These are phyloP conservation scores for Pythium utonaiense DNA, from an alignment of 352 stramenopile genomes.

Conservation along the genomic window DNA sequence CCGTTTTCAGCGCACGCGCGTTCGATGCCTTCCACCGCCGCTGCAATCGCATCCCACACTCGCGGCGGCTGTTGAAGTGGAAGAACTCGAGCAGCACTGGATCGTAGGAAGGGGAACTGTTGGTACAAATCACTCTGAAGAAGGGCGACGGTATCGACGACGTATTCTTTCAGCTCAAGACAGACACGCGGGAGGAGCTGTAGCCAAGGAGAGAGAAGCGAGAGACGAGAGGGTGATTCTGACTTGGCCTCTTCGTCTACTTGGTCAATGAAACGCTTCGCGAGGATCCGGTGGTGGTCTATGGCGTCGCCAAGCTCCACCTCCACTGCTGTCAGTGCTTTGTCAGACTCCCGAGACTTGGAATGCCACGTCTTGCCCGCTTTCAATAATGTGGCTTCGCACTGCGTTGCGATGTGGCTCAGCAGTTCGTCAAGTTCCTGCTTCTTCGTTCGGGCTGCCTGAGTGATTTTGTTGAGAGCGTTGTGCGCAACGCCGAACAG, in stretches of 20 bases:
- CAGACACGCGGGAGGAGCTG: constrained; percentile 39
- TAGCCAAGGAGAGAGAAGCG: not conserved
- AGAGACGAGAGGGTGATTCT: not conserved
- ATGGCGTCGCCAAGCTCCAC: constrained; percentile 16
- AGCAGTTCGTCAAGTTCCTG: constrained; percentile 5
- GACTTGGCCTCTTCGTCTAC: constrained; percentile 6
- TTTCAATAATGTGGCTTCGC: not conserved
- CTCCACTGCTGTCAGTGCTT: constrained; percentile 13
- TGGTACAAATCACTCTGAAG: constrained; percentile 33
- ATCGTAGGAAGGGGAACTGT: constrained; percentile 36
- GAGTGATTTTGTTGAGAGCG: not conserved
- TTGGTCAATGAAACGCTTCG: constrained; percentile 35
- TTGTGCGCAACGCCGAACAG: not conserved
- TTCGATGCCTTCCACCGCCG: not conserved
- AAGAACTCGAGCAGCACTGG: not conserved
- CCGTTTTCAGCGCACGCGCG: not conserved
- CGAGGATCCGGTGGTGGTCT: constrained; percentile 26
- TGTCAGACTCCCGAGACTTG: not conserved
- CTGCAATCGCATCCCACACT: not conserved
- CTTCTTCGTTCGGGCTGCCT: not conserved
- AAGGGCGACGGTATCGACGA: constrained; percentile 31
- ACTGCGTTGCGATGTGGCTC: not conserved
- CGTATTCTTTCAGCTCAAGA: constrained; percentile 40
- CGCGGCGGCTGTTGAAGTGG: not conserved
- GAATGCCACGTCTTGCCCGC: not conserved